A percentile compares a stretch with the other conserved stretches of the same genome.
Evolutionary conservation across 164 flowering plant genomes (phyloP).

Genomic region (Kingdonia uniflora): DNA sequence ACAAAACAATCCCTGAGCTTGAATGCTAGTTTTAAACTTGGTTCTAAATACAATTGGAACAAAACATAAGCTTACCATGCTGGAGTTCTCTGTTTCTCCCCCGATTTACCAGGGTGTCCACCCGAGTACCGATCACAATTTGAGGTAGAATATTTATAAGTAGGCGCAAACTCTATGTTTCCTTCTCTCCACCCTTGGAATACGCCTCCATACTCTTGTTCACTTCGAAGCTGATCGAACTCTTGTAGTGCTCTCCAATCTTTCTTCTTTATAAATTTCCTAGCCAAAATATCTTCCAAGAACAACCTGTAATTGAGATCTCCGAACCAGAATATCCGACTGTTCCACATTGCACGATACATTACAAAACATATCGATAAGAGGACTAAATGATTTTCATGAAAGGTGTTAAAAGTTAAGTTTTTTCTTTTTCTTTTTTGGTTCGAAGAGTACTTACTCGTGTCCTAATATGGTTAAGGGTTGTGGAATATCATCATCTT

Average conservation of each 20-base stretch:
- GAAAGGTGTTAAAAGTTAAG: too few relatives aligned
- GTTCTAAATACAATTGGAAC: too few relatives aligned
- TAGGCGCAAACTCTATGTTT: conserved; percentile 65
- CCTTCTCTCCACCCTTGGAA: conserved; percentile 87
- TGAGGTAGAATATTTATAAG: conserved; percentile 59
- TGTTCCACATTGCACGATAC: conserved; percentile 19
- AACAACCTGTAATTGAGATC: conserved; percentile 72
- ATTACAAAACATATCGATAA: not conserved
- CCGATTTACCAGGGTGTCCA: conserved; percentile 31
- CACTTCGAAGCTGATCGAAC: conserved; percentile 59
- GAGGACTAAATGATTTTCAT: too few relatives aligned
- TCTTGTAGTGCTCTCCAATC: conserved; percentile 59
- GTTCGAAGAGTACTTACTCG: conserved; percentile 40
- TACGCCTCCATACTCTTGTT: conserved; percentile 54
- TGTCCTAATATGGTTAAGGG: conserved; percentile 70
- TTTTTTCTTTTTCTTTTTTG: too few relatives aligned
- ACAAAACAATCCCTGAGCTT: too few relatives aligned
- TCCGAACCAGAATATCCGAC: conserved; percentile 77
- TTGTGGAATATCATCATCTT: conserved; percentile 20
- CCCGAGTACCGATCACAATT: conserved; percentile 61
- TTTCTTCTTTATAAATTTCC: conserved; percentile 40
- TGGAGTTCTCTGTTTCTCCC: conserved; percentile 77
- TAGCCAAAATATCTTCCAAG: conserved; percentile 49
- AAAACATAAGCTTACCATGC: conserved; percentile 43
- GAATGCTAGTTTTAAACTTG: too few relatives aligned